Evolutionary conservation across 495 filamentous ascomycete species (phyloP).

Genomic region (Hypoxylon trugodes): DNA sequence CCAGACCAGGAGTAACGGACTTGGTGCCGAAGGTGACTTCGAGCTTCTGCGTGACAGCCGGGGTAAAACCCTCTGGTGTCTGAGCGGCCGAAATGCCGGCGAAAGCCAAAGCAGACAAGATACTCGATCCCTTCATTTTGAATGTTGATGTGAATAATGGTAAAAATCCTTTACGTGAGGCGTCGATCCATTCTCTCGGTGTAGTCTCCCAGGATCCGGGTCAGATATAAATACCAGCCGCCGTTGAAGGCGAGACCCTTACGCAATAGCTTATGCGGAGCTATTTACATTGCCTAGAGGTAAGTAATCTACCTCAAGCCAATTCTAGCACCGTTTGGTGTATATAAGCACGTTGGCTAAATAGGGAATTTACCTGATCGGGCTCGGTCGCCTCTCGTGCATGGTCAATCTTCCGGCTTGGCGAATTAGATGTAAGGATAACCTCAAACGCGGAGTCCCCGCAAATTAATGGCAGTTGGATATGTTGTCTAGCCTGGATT

Average conservation of each 20-base stretch:
- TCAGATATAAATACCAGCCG: conserved; percentile 28
- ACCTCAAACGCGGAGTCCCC: conserved; percentile 28
- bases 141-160: background rate
- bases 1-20: conserved; percentile 49
- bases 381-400: conserved; percentile 18
- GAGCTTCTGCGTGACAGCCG: conserved; percentile 49
- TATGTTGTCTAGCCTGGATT: conserved; percentile 5
- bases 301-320: conserved; percentile 26
- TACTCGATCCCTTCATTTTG: conserved; percentile 38
- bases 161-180: background rate
- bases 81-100: conserved; percentile 45
- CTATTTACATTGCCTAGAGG: conserved; percentile 17
- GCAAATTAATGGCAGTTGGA: conserved; percentile 36
- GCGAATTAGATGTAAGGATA: conserved; percentile 30
- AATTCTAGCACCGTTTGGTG: conserved; percentile 17
- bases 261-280: conserved; percentile 30
- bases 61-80: conserved; percentile 54
- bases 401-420: conserved; percentile 39
- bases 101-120: conserved; percentile 33
- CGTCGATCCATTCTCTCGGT: background rate
- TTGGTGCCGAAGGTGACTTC: conserved; percentile 57
- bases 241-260: conserved; percentile 1
- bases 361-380: conserved; percentile 36
- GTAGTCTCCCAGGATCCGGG: conserved; percentile 5
- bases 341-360: conserved; percentile 39